Evolutionary conservation across 192 early-diverging fungal species (phyloP), one percentile per base, ranked within the genome.

Genomic region (Entomortierella beljakovae): DNA sequence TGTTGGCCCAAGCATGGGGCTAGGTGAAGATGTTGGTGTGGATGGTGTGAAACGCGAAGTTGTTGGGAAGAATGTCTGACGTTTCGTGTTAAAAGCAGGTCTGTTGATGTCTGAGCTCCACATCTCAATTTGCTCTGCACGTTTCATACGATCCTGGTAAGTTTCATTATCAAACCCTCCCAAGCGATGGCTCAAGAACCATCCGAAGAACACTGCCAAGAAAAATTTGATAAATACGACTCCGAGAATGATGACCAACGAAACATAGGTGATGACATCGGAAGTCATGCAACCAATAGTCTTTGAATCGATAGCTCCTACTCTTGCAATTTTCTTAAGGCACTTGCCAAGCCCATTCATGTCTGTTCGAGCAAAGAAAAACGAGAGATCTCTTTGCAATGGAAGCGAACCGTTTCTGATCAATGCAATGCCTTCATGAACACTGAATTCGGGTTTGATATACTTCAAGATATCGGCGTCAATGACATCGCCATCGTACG

Each of bases 251-350:
- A 93, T 82, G 35, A 89, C 84, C 42, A 95, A 85, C 20, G 93
- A 94, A 11, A 93, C 85, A 59, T 90, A 94, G 13, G 94, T 83
- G 43, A 93, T 81, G 13, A 96, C 86, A 70, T 91, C 88, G 0
- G 95, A 91, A 0, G 92, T 88, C 62, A 96, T 90, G 80, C 96
- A 98, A 0, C 96, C 96, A 48, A 95, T 81, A 16, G 88, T 87
- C 43, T 89, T 87, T 20, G 91, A 86, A 64, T 97, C 94, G 46
- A 98, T 80, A 0, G 83, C 82, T 1, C 95, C 97, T 10, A 96
- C 91, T 37, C 88, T 84, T 71, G 94, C 91, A 51, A 93, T 83
- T 28, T 94, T 85, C 42, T 83, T 59, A 28, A 97, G 80, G 80
- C 95, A 98, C 22, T 84, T 72, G 43, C 91, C 95, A 23, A 90